A percentile compares a stretch with the other conserved stretches of the same genome.
Evolutionary conservation across 2,329 filamentous ascomycete genomes (phyloP).

Genomic region (Huntiella bhutanensis): DNA sequence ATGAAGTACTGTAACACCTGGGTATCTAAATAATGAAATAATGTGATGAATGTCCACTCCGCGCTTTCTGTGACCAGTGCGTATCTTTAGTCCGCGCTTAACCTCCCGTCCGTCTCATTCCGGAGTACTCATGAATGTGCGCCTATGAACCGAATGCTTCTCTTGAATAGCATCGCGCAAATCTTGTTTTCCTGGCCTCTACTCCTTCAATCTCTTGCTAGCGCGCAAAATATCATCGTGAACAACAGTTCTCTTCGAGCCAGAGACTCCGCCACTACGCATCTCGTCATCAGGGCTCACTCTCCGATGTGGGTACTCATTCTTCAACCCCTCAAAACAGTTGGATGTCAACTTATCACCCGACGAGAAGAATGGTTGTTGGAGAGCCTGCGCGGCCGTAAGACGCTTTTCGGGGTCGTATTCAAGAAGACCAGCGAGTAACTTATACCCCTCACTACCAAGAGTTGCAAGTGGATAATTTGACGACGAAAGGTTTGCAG

Average conservation of each 20-base stretch:
- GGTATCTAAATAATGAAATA: no score
- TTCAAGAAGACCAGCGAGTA: constrained; percentile 67
- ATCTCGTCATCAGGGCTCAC: constrained; percentile 95
- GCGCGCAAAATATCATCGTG: constrained; percentile 62
- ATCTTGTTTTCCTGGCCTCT: background rate
- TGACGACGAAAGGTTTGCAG: constrained; percentile 23
- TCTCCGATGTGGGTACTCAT: constrained; percentile 73
- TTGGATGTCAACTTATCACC: constrained; percentile 57
- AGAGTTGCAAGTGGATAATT: constrained; percentile 35
- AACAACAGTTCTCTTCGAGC: constrained; percentile 73
- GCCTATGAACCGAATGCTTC: no score
- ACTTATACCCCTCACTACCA: constrained; percentile 59
- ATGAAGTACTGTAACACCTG: no score
- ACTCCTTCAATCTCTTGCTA: constrained; percentile 42
- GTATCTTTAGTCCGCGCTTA: no score
- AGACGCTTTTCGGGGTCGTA: constrained; percentile 83
- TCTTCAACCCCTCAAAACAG: constrained; percentile 78
- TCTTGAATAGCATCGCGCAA: no score
- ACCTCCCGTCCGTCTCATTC: no score
- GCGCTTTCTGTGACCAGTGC: no score
- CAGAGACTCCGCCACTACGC: constrained; percentile 68
- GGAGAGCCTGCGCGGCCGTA: constrained; percentile 72
- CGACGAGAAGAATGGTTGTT: constrained; percentile 72
- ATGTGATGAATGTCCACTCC: no score
- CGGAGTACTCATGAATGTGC: no score